phyloP scores from a whole-genome alignment of 163 green algal species.

The Scenedesmus sp. region DNA sequence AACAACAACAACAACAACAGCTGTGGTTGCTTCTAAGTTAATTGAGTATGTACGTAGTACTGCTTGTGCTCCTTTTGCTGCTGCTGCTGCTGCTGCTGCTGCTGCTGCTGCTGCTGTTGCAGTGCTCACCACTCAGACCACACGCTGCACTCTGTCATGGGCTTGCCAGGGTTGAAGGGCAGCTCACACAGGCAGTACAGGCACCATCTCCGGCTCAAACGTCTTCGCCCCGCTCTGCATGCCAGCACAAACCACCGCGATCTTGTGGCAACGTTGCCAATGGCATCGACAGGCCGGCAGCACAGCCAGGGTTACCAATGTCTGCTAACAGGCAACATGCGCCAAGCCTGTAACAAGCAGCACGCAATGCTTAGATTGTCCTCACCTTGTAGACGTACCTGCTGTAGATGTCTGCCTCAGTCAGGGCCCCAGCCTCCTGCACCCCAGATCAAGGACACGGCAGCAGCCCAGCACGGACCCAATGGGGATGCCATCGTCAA shows the following conservation, averaged over 20 bases:
- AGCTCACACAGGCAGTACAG: constrained; percentile 90
- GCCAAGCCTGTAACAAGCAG: too few species aligned
- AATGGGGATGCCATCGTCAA: background rate
- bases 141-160: constrained; percentile 82
- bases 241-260: background rate
- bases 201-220: constrained; percentile 79
- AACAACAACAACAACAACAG: too few species aligned
- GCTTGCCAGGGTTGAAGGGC: constrained; percentile 89
- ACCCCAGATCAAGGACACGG: background rate
- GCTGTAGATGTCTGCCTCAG: background rate
- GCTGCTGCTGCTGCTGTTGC: background rate
- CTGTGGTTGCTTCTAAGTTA: background rate
- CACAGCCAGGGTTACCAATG: background rate
- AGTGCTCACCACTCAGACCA: constrained; percentile 82
- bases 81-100: background rate
- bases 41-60: too few species aligned
- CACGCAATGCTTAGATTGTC: background rate
- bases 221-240: constrained; percentile 63
- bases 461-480: background rate
- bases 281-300: too few species aligned
- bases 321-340: too few species aligned
- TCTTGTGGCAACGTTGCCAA: too few species aligned
- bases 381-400: constrained; percentile 1
- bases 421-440: background rate
- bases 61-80: background rate